Evolutionary conservation across 768 basidiomycete genomes (phyloP), one percentile per base, ranked within the genome.

Genomic region (Amanita inopinata): DNA sequence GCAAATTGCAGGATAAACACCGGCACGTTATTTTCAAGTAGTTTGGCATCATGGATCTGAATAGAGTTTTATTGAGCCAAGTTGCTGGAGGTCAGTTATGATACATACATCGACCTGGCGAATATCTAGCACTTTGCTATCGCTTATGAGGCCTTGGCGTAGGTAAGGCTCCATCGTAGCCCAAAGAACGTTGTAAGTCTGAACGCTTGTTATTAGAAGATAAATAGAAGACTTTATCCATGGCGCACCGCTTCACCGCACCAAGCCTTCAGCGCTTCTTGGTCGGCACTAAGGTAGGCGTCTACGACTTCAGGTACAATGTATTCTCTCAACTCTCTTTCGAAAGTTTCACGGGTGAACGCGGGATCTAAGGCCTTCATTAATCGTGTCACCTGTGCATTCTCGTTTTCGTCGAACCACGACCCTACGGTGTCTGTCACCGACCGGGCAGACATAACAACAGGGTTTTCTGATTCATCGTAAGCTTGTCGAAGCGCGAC

Each of bases 181-280:
- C 86, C 93, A 94, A 3, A 97, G 71, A n/a, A 98, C 90, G 51
- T 94, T 96, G 58, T 92, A 97, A 4, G 93, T 93, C 91, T 94
- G 31, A 24, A 49, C 14, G 7, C 20, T 5, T 24, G 17, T 19
- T 4, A 25, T 15, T 30, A 40, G 20, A 34, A 46, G 22, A 18
- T 11, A 31, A 38, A 23, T 7, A 63, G 27, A 31, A 12, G n/a
- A 17, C 23, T 7, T 28, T 20, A 37, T 15, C n/a, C 27, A 46
- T 12, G 5, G 49, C 92, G 58, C 56, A 94, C 93, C 40, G 90
- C 96, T 63, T 99, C 96, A 15, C 88, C 80, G 57, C 92, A 94
- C 96, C 96, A 99, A 47, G 75, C 76, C 56, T 73, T 77, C 53
- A 99, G 64, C 2, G 83, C 69, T 56, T 91, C 86, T 58, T 80